phyloP scores from a whole-genome alignment of 2,329 filamentous ascomycete genomes.

The Thermomyces lanuginosus region DNA sequence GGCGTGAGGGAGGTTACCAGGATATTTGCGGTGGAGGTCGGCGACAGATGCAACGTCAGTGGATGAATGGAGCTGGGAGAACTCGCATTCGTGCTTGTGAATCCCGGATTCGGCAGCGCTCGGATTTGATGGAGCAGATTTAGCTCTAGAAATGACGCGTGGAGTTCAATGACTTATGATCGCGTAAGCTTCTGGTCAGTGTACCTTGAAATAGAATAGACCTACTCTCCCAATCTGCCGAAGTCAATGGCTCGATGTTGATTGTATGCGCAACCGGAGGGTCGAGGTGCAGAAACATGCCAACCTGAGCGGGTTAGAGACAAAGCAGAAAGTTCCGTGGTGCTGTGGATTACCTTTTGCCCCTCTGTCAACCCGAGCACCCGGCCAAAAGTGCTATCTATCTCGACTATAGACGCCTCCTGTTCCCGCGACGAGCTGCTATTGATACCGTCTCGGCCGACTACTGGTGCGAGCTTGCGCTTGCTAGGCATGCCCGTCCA shows the following conservation, averaged over 20 bases:
- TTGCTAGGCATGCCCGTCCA: conserved; percentile 98
- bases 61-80: conserved; percentile 50
- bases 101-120: conserved; percentile 73
- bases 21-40: conserved; percentile 88
- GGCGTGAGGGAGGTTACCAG: conserved; percentile 71
- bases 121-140: conserved; percentile 88
- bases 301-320: conserved; percentile 31
- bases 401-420: conserved; percentile 62
- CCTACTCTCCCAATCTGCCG: conserved; percentile 85
- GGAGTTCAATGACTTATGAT: conserved; percentile 64
- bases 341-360: conserved; percentile 46
- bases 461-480: conserved; percentile 55
- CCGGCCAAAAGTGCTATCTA: conserved; percentile 70
- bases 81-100: conserved; percentile 32
- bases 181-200: conserved; percentile 2
- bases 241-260: conserved; percentile 88
- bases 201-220: conserved; percentile 6
- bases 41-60: conserved; percentile 80
- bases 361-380: conserved; percentile 64
- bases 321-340: background rate
- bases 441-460: conserved; percentile 56
- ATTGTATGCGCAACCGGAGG: conserved; percentile 84
- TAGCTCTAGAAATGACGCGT: conserved; percentile 86
- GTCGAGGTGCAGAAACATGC: conserved; percentile 62
- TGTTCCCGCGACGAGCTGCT: conserved; percentile 50